Evolutionary conservation across 78 protist species (phyloP).

Genomic region (Thecamonas trahens): DNA sequence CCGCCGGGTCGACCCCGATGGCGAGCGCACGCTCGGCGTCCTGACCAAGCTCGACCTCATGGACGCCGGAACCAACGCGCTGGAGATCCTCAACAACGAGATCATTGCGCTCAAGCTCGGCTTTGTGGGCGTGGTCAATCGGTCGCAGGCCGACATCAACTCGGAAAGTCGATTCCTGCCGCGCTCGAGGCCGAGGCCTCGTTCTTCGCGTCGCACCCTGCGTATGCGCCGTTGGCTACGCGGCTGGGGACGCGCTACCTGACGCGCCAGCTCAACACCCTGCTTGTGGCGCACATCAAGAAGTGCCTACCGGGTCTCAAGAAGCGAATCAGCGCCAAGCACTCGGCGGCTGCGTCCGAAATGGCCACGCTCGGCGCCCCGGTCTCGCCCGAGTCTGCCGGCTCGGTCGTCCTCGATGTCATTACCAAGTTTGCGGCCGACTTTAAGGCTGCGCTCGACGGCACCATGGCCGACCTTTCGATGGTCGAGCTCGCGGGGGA

Average conservation of each 20-base stretch:
- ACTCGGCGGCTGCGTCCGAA: no score
- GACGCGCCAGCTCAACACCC: conserved; percentile 2
- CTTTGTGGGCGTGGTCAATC: conserved; percentile 71
- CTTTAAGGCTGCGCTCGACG: conserved; percentile 65
- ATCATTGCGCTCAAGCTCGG: conserved; percentile 72
- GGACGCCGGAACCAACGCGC: conserved; percentile 91
- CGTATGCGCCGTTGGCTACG: conserved; percentile 59
- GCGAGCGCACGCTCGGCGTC: conserved; percentile 90
- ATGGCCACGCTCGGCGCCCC: no score
- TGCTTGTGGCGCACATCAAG: conserved; percentile 36
- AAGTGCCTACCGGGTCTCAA: conserved; percentile 24
- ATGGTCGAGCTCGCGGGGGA: conserved; percentile 76
- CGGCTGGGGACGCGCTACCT: conserved; percentile 66
- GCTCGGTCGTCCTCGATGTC: no score
- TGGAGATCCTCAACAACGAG: conserved; percentile 76
- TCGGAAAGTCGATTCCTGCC: conserved; percentile 54
- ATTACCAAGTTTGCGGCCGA: conserved; percentile 44
- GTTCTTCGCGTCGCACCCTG: conserved; percentile 77
- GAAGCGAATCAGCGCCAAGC: not conserved
- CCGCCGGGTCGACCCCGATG: conserved; percentile 81
- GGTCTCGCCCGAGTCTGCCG: no score
- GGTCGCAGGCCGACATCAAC: conserved; percentile 74
- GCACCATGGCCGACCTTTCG: conserved; percentile 33
- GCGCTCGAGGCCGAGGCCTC: conserved; percentile 69
- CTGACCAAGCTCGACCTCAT: conserved; percentile 93